Evolutionary conservation across 768 basidiomycete genomes (phyloP), one percentile per base, ranked within the genome.

Genomic region (Hydnomerulius pinastri): DNA sequence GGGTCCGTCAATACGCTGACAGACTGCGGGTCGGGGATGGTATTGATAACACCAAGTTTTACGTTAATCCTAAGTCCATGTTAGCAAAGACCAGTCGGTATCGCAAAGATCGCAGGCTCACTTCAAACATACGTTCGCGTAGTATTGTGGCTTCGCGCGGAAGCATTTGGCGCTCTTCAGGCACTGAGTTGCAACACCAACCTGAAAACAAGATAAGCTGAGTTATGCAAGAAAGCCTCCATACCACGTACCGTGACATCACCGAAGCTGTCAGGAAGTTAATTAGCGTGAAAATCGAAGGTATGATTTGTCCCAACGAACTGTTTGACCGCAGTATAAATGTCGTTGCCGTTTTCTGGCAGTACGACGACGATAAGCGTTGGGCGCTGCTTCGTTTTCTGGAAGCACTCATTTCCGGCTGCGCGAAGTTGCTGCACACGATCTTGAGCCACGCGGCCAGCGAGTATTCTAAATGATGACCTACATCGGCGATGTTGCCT

Each of bases 31-130:
- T 89, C 86, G 0, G 89, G 90, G 25, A 92, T 75, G 2, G 82
- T 80, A 62, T 92, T 92, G 63, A 91, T 86, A 1, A 90, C 90
- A 12, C 90, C 90, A 0, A 92, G 74, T 64, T 92, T 92, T 17
- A 90, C 90, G 53, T 92, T 92, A 57, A 92, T 77, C 64, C 89
- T 92, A 52, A 18, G 20, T 21, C 18, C 4, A 15, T 30, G 45
- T 48, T 50, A 51, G 43, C n/a, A n/a, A 32, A 43, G 23, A 24
- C 21, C 8, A 32, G 48, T 12, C 21, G 13, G 18, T 12, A 10
- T 3, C 24, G 4, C 27, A n/a, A n/a, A 10, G n/a, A 23, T 24
- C 20, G 29, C 21, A 24, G 7, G 68, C 83, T 57, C 47, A 89
- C 89, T 92, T 92, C 27, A 92, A 66, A 56, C 80, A 83, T 6